Conservation (phyloP, 495 filamentous ascomycete species). For the Massariosphaeria phaeospora region DNA sequence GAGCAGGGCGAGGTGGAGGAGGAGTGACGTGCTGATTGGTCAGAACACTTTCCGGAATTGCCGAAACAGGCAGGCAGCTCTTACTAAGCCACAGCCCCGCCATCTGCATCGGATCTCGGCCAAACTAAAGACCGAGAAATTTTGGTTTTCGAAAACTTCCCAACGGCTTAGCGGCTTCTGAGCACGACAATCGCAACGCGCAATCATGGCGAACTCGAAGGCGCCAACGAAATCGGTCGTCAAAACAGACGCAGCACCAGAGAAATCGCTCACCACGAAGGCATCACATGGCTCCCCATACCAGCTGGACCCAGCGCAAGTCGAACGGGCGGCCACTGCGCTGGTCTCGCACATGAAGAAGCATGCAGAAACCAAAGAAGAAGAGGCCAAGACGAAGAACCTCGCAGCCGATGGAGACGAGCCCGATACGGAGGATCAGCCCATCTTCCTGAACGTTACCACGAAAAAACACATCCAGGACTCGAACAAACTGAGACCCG, state of each 20-base stretch:
- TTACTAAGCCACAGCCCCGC: no score
- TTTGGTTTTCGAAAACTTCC: constrained; percentile 13
- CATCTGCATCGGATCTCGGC: background rate
- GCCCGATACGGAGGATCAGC: constrained; percentile 50
- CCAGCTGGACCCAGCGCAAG: constrained; percentile 61
- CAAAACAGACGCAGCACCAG: background rate
- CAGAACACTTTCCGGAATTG: background rate
- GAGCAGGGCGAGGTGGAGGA: no score
- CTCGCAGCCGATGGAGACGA: constrained; percentile 42
- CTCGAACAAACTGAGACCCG: constrained; percentile 72
- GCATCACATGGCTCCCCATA: constrained; percentile 50
- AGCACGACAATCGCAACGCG: background rate
- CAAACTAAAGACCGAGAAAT: no score
- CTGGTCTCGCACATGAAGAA: constrained; percentile 75
- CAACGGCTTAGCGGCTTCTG: background rate
- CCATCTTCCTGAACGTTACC: constrained; percentile 78
- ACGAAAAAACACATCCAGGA: constrained; percentile 85
- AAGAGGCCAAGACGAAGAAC: constrained; percentile 60
- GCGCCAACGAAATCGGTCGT: background rate
- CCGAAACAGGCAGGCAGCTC: no score
- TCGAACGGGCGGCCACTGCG: constrained; percentile 69
- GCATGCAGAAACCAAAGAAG: constrained; percentile 53
- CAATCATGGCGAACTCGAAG: constrained; percentile 26
- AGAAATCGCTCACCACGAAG: constrained; percentile 19
- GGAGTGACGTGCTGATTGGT: constrained; percentile 9